Evolutionary conservation across 2,329 filamentous ascomycete species (phyloP).

Genomic region (Myotisia sp.): DNA sequence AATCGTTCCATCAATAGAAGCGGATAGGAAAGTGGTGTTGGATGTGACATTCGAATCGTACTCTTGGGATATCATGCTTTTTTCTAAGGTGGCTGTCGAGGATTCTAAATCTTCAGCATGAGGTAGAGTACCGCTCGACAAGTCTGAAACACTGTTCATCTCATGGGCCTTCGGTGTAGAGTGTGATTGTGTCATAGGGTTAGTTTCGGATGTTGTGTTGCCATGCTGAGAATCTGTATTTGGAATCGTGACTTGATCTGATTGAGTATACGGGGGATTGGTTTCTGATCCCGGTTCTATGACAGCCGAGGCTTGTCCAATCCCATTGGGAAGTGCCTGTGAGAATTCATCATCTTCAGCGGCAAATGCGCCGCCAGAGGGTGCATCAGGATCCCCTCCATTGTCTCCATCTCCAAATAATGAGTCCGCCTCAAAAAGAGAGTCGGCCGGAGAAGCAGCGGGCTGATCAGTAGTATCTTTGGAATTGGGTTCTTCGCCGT

Average conservation of each 20-base stretch:
- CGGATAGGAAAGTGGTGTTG: constrained; percentile 72
- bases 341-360: constrained; percentile 79
- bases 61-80: constrained; percentile 13
- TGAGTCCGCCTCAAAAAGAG: constrained; percentile 73
- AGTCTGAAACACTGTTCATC: constrained; percentile 18
- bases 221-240: constrained; percentile 13
- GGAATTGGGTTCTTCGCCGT: constrained; percentile 23
- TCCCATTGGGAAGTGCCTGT: constrained; percentile 52
- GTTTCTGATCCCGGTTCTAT: constrained; percentile 1
- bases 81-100: constrained; percentile 15
- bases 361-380: constrained; percentile 48
- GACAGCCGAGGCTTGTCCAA: constrained; percentile 27
- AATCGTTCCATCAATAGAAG: constrained; percentile 40
- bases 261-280: background rate
- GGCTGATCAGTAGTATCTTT: constrained; percentile 41
- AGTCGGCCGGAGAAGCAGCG: constrained; percentile 55
- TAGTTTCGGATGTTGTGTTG: constrained; percentile 3
- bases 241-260: constrained; percentile 8
- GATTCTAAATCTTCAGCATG: constrained; percentile 29
- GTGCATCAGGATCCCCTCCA: constrained; percentile 33
- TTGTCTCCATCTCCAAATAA: constrained; percentile 73
- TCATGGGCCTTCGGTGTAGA: constrained; percentile 6
- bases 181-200: constrained; percentile 1
- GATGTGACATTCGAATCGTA: constrained; percentile 37
- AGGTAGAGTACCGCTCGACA: constrained; percentile 28